Conservation (phyloP, 164 flowering plant species). For the Echeveria elegans region DNA sequence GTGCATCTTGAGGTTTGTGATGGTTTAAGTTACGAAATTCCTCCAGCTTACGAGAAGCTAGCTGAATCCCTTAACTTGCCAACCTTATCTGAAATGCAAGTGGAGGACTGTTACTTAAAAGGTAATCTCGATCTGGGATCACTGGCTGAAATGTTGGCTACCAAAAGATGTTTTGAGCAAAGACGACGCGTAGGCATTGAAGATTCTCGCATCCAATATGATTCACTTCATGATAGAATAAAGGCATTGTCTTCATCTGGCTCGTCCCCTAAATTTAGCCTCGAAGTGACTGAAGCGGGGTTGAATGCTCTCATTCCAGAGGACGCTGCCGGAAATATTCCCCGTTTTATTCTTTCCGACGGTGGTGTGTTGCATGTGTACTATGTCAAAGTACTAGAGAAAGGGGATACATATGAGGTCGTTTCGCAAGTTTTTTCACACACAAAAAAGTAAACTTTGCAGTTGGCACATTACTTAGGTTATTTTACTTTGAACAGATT, state of each 20-base stretch:
- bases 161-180: constrained; percentile 44
- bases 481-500: constrained; percentile 40
- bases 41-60: constrained; percentile 77
- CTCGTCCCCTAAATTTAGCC: constrained; percentile 55
- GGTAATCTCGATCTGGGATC: constrained; percentile 84
- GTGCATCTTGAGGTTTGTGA: constrained; percentile 80
- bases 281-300: constrained; percentile 60
- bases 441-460: not conserved
- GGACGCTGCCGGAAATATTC: constrained; percentile 88
- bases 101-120: constrained; percentile 73
- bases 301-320: constrained; percentile 73
- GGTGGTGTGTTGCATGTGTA: constrained; percentile 71
- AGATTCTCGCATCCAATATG: constrained; percentile 63
- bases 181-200: constrained; percentile 59
- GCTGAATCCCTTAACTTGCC: constrained; percentile 66
- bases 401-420: constrained; percentile 97
- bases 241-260: constrained; percentile 52
- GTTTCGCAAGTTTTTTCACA: not conserved
- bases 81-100: constrained; percentile 55
- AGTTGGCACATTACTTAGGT: not conserved
- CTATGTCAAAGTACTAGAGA: constrained; percentile 95
- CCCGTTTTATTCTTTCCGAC: constrained; percentile 75
- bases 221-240: constrained; percentile 80
- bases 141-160: constrained; percentile 64
- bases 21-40: constrained; percentile 72